Conservation (phyloP, 805 yeast genomes). For the Saturnispora dispora region DNA sequence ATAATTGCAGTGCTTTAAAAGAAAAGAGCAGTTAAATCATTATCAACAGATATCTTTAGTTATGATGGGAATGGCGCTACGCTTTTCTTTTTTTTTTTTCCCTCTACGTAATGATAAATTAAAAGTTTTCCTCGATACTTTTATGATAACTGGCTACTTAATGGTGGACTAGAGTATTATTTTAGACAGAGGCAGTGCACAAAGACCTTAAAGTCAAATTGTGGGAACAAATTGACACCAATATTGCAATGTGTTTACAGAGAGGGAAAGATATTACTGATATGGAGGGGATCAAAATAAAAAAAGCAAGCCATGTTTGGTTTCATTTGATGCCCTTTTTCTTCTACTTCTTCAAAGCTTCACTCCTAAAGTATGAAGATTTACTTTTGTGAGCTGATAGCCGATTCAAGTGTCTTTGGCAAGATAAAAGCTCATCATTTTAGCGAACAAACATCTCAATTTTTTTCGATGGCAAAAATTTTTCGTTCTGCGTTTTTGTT, state of each 20-base stretch:
- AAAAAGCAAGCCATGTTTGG: neutral
- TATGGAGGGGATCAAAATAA: no score
- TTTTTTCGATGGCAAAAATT: neutral
- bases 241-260: neutral
- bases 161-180: neutral
- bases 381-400: neutral
- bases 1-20: neutral
- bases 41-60: neutral
- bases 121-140: no score
- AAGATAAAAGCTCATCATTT: neutral
- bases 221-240: no score
- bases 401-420: neutral
- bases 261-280: neutral
- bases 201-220: no score
- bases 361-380: no score
- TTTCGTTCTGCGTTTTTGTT: neutral
- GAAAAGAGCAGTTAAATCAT: neutral
- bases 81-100: neutral
- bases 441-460: neutral
- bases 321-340: neutral
- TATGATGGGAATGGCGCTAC: neutral
- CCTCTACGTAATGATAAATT: neutral
- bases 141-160: neutral
- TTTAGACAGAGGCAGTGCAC: no score
- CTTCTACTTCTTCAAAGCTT: neutral